Evolutionary conservation across 352 stramenopile species (phyloP).

Genomic region (Pythium phragmiticola): DNA sequence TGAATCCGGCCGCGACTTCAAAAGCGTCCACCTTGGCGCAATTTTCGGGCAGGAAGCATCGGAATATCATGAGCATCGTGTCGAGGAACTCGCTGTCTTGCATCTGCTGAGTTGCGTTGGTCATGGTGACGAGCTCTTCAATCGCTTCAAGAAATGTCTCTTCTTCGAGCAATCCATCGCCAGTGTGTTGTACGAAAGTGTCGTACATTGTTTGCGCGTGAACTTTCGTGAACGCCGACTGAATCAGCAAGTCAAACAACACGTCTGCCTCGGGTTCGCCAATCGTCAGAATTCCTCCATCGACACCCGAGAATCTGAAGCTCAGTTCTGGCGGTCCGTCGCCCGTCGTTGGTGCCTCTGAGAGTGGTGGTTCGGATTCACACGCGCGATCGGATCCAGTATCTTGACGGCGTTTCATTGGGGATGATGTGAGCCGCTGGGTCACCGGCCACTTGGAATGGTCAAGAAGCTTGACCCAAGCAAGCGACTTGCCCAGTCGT

Average conservation of each 20-base stretch:
- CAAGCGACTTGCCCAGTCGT: constrained; percentile 44
- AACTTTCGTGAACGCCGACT: constrained; percentile 74
- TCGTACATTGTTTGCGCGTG: constrained; percentile 78
- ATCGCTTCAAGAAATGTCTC: constrained; percentile 81
- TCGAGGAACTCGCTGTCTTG: constrained; percentile 78
- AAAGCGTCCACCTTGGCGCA: constrained; percentile 72
- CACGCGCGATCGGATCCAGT: neutral
- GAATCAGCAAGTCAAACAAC: constrained; percentile 60
- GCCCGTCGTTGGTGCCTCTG: constrained; percentile 23
- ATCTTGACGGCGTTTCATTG: constrained; percentile 10
- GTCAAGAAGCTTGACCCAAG: constrained; percentile 74
- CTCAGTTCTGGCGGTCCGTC: constrained; percentile 35
- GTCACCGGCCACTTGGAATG: constrained; percentile 63
- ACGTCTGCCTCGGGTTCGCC: constrained; percentile 54
- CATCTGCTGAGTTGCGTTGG: constrained; percentile 64
- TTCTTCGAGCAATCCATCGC: constrained; percentile 78
- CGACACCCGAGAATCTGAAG: constrained; percentile 71
- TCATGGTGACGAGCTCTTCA: constrained; percentile 80
- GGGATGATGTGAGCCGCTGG: constrained; percentile 36
- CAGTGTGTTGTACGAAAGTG: constrained; percentile 84
- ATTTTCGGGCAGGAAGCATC: constrained; percentile 66
- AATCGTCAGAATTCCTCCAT: constrained; percentile 58
- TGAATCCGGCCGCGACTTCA: constrained; percentile 81
- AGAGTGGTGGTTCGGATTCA: constrained; percentile 9
- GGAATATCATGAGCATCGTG: constrained; percentile 74